Conservation (phyloP, 2,329 filamentous ascomycete genomes). For the Tolypocladium paradoxum region DNA sequence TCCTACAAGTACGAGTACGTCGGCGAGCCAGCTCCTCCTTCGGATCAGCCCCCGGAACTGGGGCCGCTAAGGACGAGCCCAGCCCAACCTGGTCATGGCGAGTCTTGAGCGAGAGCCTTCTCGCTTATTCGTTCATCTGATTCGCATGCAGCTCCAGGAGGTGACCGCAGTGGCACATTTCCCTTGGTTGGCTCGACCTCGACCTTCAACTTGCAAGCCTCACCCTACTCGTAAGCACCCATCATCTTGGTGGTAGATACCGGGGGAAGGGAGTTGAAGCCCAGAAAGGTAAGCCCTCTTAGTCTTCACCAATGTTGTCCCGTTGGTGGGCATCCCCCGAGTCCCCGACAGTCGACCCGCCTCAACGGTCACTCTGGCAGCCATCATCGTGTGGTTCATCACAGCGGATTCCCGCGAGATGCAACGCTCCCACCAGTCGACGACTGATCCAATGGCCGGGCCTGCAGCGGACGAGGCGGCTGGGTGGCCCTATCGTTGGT, state of each 20-base stretch:
- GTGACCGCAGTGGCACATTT: neutral
- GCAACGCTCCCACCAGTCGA: neutral
- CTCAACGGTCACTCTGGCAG: neutral
- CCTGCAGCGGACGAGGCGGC: neutral
- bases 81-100: slow-evolving; percentile 1
- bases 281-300: neutral
- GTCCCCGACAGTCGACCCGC: neutral
- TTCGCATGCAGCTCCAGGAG: slow-evolving; percentile 1
- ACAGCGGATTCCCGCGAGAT: neutral
- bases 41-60: slow-evolving; percentile 3
- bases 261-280: neutral
- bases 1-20: too few species aligned
- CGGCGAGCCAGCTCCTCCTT: slow-evolving; percentile 4
- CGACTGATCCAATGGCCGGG: neutral
- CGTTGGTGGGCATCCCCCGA: neutral
- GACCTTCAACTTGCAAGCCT: neutral
- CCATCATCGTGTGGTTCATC: neutral
- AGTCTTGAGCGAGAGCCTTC: neutral
- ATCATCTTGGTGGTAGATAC: neutral
- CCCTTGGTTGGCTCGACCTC: neutral
- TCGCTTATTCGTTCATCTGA: slow-evolving; percentile 6
- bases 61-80: neutral
- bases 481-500: neutral
- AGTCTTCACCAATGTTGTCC: neutral
- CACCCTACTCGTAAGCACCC: neutral